Evolutionary conservation across 116 monocot genomes (phyloP).

Genomic region (Posidonia oceanica): DNA sequence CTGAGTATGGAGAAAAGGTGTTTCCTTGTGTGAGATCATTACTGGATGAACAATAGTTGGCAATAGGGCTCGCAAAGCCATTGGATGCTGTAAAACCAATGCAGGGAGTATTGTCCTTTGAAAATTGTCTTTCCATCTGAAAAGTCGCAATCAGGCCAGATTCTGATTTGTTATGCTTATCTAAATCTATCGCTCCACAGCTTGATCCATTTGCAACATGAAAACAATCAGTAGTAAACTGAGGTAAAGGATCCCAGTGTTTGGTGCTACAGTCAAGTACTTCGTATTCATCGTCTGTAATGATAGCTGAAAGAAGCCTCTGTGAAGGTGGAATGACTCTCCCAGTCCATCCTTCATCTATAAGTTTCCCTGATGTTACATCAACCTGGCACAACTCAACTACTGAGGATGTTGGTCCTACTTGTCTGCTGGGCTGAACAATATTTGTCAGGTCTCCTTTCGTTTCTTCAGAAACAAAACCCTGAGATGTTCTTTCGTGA

Average conservation of each 20-base stretch:
- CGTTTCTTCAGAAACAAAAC: not conserved
- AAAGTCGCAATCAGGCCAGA: conserved; percentile 21
- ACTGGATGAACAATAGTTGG: conserved; percentile 8
- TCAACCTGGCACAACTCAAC: conserved; percentile 11
- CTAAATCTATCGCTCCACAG: conserved; percentile 11
- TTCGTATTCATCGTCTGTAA: conserved; percentile 35
- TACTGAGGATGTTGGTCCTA: conserved; percentile 5
- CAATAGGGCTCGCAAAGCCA: conserved; percentile 19
- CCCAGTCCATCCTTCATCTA: conserved; percentile 28
- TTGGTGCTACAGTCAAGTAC: conserved; percentile 6
- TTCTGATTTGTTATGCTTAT: conserved; percentile 11
- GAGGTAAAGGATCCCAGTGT: conserved; percentile 19
- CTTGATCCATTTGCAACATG: conserved; percentile 14
- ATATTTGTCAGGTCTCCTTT: not conserved
- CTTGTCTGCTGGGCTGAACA: conserved; percentile 8
- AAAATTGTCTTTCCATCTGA: conserved; percentile 10
- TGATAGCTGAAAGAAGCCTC: conserved; percentile 75
- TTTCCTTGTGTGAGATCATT: conserved; percentile 25
- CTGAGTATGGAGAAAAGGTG: conserved; percentile 5
- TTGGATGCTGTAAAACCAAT: conserved; percentile 28
- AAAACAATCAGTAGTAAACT: conserved; percentile 22
- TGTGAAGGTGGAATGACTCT: conserved; percentile 60
- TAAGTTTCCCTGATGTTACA: conserved; percentile 16
- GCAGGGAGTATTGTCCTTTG: conserved; percentile 8
- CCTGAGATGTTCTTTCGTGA: not conserved